phyloP scores from a whole-genome alignment of 2,329 filamentous ascomycete genomes.

The Hymenoscyphus fructigenus region DNA sequence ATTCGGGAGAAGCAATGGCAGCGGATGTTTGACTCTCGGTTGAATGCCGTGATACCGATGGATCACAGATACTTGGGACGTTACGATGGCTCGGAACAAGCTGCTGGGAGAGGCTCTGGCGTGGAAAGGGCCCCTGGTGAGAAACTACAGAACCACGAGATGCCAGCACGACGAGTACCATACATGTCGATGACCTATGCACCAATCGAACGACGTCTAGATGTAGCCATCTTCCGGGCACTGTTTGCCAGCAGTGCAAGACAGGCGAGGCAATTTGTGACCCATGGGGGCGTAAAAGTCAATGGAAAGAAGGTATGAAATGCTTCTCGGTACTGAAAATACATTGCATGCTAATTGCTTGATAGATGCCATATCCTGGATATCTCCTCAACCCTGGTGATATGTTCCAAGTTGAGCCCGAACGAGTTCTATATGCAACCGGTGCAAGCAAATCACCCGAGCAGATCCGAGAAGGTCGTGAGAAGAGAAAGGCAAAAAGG shows the following conservation, averaged over 20 bases:
- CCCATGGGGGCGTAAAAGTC: slow-evolving; percentile 90
- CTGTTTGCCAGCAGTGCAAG: slow-evolving; percentile 91
- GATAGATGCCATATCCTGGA: slow-evolving; percentile 86
- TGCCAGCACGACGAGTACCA: slow-evolving; percentile 56
- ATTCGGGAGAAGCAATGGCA: slow-evolving; percentile 92
- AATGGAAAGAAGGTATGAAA: slow-evolving; percentile 84
- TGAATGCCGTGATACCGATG: slow-evolving; percentile 84
- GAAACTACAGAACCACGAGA: slow-evolving; percentile 37
- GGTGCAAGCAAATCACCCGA: slow-evolving; percentile 63
- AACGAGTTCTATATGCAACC: slow-evolving; percentile 84
- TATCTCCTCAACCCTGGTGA: slow-evolving; percentile 96
- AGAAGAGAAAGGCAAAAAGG: slow-evolving; percentile 15
- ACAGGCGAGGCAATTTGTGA: slow-evolving; percentile 90
- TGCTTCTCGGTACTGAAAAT: not conserved
- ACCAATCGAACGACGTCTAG: slow-evolving; percentile 84
- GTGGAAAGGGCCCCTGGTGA: slow-evolving; percentile 19
- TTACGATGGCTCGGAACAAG: slow-evolving; percentile 79
- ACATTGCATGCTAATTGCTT: slow-evolving; percentile 16
- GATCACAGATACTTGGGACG: slow-evolving; percentile 74
- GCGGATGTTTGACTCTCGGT: slow-evolving; percentile 81
- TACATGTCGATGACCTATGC: slow-evolving; percentile 97
- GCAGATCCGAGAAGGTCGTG: slow-evolving; percentile 28
- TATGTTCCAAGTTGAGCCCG: slow-evolving; percentile 93
- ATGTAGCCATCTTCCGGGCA: slow-evolving; percentile 91
- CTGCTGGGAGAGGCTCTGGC: slow-evolving; percentile 80